Evolutionary conservation across 2,329 filamentous ascomycete species (phyloP), one percentile per base, ranked within the genome.

Genomic region (Huntiella bhutanensis): DNA sequence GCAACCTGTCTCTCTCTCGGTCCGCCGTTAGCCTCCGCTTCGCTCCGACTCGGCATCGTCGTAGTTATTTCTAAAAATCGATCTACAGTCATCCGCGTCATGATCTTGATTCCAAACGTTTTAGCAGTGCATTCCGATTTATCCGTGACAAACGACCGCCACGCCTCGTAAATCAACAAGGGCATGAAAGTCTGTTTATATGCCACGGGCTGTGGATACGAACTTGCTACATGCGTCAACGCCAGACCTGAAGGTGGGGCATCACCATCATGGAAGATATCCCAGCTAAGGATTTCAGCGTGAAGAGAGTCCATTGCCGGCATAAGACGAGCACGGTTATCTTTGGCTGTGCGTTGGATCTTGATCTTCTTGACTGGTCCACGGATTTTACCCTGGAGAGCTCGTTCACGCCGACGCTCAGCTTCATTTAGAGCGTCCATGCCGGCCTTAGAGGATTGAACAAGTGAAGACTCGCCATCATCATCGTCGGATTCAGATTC

Each of bases 131-230:
- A 75, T 60, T 98, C 91, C 56, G 95, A 85, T 58, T 87, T 87
- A 15, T 83, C 75, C 43, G 85, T 87, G 43, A 92, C 79, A 58
- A 98, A 91, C 4, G 83, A 82, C 57, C 92, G 82, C 91, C 91
- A 98, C 28, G 88, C 88, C 65, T 98, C 91, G 19, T 93, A 80
- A 28, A 91, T 77, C 33, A 98, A 70, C 16, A 98, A 68, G 4
- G 88, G 87, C 53, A 92, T 79, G 60, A 98, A 98, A 0, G 86
- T 94, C 49, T 75, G 70, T 58, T 92, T 83, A 58, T 98, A 98
- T 43, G 82, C 77, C 38, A 65, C 64, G 0, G 86, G 82, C 53
- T 85, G 78, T 22, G 67, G 61, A 61, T 94, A 98, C 1, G 75
- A 75, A 51, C 83, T 80, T 4, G 80, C 77, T 8, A 98, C 88